Evolutionary conservation across 2,329 filamentous ascomycete genomes (phyloP), one percentile per base, ranked within the genome.

Genomic region (Ophiostoma fasciatum): DNA sequence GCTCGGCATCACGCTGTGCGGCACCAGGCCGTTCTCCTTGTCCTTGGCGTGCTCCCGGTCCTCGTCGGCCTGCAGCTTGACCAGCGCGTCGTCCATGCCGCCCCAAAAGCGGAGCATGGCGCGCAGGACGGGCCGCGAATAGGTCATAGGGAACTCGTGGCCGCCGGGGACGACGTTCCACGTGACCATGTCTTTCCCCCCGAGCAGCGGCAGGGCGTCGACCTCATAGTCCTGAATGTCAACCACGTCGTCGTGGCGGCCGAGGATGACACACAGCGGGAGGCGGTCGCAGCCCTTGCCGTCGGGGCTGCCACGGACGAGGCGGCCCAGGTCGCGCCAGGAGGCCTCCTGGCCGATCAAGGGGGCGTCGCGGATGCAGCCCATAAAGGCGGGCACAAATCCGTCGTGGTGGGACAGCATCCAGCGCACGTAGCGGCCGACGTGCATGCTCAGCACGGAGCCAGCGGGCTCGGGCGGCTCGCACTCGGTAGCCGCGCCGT

Each of bases 121-220:
- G 28, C 52, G 47, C 39, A 72, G 45, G 10, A 68, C 62, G 25
- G 56, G 49, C 7, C 52, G 46, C 0, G 58, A 49, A 40, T 67
- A 61, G n/a, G 69, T 71, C 57, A 75, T 74, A 13, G 73, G 69
- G 45, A 77, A 76, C 43, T 78, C 71, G 46, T 78, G 73, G 2
- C 62, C 64, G 2, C 68, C 70, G 0, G 62, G 60, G 2, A 76
- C 54, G 10, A 68, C 49, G 23, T 55, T 60, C 63, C 68, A 73
- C 28, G 55, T 52, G 7, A 74, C 60, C 12, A 59, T 59, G 1
- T 60, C 58, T 33, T 54, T 50, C 9, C 71, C 68, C 12, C 66
- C 68, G 28, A 69, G 47, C 14, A 73, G 52, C 15, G 64, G 63
- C 37, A 71, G 51, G 4, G 59, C 68, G 29, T 71, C 65, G 20